Base-by-base conservation (phyloP, 2,329 filamentous ascomycete species). In the Scytalidium lignicola region DNA sequence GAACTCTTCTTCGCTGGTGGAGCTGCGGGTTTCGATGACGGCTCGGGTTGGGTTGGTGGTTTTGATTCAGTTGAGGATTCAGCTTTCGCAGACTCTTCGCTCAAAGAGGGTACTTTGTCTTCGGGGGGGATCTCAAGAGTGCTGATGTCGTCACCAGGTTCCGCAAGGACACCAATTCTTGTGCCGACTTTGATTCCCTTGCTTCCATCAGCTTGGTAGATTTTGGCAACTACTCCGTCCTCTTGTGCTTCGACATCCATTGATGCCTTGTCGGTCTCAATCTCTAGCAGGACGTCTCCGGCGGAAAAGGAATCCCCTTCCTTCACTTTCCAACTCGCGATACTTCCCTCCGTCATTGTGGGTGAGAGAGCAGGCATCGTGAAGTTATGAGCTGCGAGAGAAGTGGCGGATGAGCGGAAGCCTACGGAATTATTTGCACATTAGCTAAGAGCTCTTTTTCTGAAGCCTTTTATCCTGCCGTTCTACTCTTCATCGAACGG, bases 161-260 rank as follows among this genome's bases (percentile, higher is more conserved):
- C 90, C 46, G 88, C 90, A 46, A 91, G 75, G 51, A 95, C 87
- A 41, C 83, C 90, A 73, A 95, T 95, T 61, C 90, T 79, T 43
- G 79, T 74, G 56, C 90, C 90, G 48, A 95, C 89, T 67, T 87
- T 78, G 29, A 95, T 78, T 43, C 74, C 75, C 73, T 95, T 93
- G 67, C 78, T 78, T 47, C 88, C 88, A 64, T 90, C 85, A 41
- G 73, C 73, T 64, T 83, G 74, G 64, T 83, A 80, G 60, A 95
- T 92, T 76, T 93, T 95, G 65, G 90, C 83, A 68, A 95, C 72
- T 58, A 92, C 75, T 40, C 90, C 90, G 64, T 95, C 89, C 41
- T 95, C 90, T 71, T 93, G 90, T 39, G 90, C 90, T 74, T 95
- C 90, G 21, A 95, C 90, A 60, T 95, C 90, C 89, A 95, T 95